Conservation (phyloP, 164 flowering plant species). For the Macadamia integrifolia region DNA sequence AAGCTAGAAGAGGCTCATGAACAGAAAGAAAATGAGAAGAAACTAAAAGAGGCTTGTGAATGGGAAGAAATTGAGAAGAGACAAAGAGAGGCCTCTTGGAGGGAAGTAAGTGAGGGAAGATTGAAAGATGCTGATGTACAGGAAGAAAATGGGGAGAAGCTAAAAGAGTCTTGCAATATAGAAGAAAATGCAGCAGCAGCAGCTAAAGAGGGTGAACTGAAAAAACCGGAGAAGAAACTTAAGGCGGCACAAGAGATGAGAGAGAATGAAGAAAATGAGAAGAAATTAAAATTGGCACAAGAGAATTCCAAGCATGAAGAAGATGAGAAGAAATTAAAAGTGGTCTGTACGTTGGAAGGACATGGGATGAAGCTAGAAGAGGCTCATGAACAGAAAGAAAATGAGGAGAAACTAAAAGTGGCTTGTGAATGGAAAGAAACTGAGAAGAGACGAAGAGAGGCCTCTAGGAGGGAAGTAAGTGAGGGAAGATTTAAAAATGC, state of each 20-base stretch:
- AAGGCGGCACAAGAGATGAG: neutral
- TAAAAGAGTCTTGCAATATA: neutral
- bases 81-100: conserved; percentile 9
- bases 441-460: conserved; percentile 14
- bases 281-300: neutral
- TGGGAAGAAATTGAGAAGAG: conserved; percentile 17
- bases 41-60: conserved; percentile 13
- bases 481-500: conserved; percentile 18
- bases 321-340: conserved; percentile 14
- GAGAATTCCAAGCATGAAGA: neutral
- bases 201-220: neutral
- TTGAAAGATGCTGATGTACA: conserved; percentile 7
- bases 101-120: conserved; percentile 17
- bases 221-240: neutral
- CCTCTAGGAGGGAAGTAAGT: conserved; percentile 8
- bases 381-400: conserved; percentile 17
- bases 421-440: conserved; percentile 13
- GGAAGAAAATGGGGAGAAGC: conserved; percentile 17
- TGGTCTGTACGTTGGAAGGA: conserved; percentile 4
- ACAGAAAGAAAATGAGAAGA: conserved; percentile 20
- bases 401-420: conserved; percentile 17
- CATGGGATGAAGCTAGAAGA: conserved; percentile 9
- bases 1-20: conserved; percentile 7
- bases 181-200: neutral
- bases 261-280: conserved; percentile 5